Evolutionary conservation across 2,329 filamentous ascomycete genomes (phyloP), one percentile per base, ranked within the genome.

Genomic region (Westerdykella aurantiaca): DNA sequence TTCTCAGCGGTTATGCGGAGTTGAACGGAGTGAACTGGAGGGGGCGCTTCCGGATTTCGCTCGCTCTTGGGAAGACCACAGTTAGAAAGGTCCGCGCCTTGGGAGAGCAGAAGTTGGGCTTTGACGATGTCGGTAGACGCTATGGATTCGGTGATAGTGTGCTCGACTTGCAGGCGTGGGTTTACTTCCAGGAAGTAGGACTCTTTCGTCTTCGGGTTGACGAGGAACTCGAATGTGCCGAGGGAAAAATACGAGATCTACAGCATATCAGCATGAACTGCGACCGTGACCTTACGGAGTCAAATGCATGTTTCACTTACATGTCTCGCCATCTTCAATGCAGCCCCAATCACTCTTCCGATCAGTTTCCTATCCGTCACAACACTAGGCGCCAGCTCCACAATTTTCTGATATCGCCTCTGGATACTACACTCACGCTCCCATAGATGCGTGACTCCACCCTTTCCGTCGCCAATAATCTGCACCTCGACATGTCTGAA

Each of bases 201-300:
- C 18, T 77, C 71, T 1, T 58, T 57, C 0, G 63, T 72, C 0
- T 60, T 46, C 10, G 74, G 71, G 44, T 76, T 77, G 11, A 81
- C 71, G 0, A 85, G 68, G 45, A 83, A 84, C 56, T 85, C 81
- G 49, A 82, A 82, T 0, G 81, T 84, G 7, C 81, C 81, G 0
- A 83, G 66, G 0, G 77, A 81, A 38, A 69, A 66, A 57, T 83
- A 83, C 4, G 69, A 63, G 40, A 80, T 73, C 64, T 74, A 18
- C 1, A 10, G 2, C 13, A 14, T 17, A 37, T 52, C 31, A 35
- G 11, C 16, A 17, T 43, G 11, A 18, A 6, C 4, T 29, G 4
- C 25, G 11, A 29, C 25, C 25, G 25, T 29, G 25, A 9, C 9
- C 25, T 11, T n/a, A 29, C 25, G 2, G 25, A 9, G 7, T 37